Conservation (phyloP, 2,329 filamentous ascomycete genomes). For the Stachybotrys chlorohalonatus region DNA sequence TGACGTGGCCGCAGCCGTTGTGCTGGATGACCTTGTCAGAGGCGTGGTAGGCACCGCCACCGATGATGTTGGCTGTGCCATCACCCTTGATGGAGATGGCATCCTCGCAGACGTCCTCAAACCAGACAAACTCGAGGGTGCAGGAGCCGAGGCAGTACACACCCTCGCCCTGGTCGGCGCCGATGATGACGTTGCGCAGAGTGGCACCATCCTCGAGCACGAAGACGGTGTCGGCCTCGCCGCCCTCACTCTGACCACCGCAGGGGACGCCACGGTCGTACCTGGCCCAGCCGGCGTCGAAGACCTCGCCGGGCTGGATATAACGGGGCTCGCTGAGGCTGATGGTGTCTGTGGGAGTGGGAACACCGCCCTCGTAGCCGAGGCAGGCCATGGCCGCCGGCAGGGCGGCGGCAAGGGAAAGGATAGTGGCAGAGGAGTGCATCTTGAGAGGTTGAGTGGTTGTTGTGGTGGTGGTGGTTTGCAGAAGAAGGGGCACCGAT, state of each 20-base stretch:
- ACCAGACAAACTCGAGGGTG: conserved; percentile 38
- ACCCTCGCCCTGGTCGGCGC: conserved; percentile 33
- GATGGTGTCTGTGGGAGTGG: conserved; percentile 17
- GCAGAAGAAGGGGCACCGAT: conserved; percentile 3
- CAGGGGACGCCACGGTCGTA: conserved; percentile 33
- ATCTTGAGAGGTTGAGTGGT: conserved; percentile 5
- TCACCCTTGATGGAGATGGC: conserved; percentile 20
- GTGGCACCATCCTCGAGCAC: conserved; percentile 30
- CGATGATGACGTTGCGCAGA: conserved; percentile 36
- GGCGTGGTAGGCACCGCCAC: conserved; percentile 34
- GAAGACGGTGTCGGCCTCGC: conserved; percentile 27
- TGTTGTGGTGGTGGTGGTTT: neutral
- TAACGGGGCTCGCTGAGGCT: conserved; percentile 18
- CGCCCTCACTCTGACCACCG: conserved; percentile 31
- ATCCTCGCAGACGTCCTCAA: conserved; percentile 34
- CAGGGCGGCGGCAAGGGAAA: conserved; percentile 9
- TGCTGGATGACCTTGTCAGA: conserved; percentile 38
- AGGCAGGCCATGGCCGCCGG: conserved; percentile 19
- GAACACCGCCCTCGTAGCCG: conserved; percentile 18
- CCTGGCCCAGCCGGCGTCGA: conserved; percentile 22
- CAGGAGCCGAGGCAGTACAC: conserved; percentile 35
- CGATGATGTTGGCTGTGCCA: conserved; percentile 28
- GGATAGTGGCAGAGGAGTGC: conserved; percentile 6
- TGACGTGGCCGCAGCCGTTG: conserved; percentile 35
- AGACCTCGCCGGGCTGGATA: conserved; percentile 14